phyloP scores from a whole-genome alignment of 108 stramenopile genomes.

The Schizochytrium sp. region DNA sequence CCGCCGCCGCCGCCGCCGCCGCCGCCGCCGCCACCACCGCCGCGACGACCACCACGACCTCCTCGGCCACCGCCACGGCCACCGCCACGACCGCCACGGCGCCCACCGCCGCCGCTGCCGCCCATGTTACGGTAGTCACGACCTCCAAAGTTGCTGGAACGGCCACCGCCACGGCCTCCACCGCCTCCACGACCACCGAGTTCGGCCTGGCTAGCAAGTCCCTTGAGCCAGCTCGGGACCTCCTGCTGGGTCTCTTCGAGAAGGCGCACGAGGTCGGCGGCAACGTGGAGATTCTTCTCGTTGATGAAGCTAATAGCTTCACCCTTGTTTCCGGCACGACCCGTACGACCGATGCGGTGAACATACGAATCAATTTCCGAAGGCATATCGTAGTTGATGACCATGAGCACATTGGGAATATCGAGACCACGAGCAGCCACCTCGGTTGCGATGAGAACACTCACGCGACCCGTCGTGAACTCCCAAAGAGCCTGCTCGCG shows the following conservation, averaged over 20 bases:
- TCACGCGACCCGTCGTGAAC: slow-evolving; percentile 47
- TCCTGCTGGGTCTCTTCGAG: slow-evolving; percentile 30
- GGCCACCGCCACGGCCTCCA: background rate
- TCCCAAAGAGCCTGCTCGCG: slow-evolving; percentile 51
- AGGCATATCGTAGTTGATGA: slow-evolving; percentile 62
- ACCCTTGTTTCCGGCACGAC: slow-evolving; percentile 59
- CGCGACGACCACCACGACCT: background rate
- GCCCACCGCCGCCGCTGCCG: background rate
- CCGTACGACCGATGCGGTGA: slow-evolving; percentile 63
- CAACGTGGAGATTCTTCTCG: slow-evolving; percentile 53
- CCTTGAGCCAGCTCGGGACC: slow-evolving; percentile 19
- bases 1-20: background rate
- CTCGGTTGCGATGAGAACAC: slow-evolving; percentile 62
- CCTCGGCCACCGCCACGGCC: background rate
- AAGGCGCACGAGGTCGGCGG: slow-evolving; percentile 42
- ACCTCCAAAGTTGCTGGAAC: slow-evolving; percentile 5
- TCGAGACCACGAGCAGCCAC: slow-evolving; percentile 61
- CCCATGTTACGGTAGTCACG: background rate
- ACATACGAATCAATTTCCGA: slow-evolving; percentile 57
- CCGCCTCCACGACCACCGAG: slow-evolving; percentile 16
- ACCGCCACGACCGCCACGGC: background rate
- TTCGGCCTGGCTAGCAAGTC: slow-evolving; percentile 28
- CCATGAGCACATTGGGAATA: slow-evolving; percentile 55
- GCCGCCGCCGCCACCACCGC: background rate
- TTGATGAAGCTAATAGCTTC: slow-evolving; percentile 53